Percentiles rank a stretch among this genome's conserved stretches.
Evolutionary conservation across 805 yeast species (phyloP).

Genomic region (Ogataea pignaliae): DNA sequence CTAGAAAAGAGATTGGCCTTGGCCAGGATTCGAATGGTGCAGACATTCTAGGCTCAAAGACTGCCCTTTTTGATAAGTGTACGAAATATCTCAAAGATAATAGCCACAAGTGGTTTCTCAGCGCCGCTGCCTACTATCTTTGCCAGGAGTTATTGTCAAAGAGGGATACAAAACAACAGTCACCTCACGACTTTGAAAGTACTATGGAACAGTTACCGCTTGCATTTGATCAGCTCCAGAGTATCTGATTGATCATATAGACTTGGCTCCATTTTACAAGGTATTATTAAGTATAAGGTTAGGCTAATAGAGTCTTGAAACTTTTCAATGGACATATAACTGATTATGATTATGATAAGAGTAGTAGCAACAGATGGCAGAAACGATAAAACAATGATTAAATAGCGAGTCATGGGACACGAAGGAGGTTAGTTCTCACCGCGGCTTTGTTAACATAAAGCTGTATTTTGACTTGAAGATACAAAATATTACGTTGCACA

Average conservation of each 20-base stretch:
- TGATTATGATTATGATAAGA: background rate
- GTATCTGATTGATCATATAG: too few species aligned
- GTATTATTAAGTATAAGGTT: too few species aligned
- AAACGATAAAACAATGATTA: background rate
- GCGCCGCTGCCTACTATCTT: slow-evolving; percentile 26
- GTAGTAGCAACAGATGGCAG: background rate
- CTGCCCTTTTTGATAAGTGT: slow-evolving; percentile 12
- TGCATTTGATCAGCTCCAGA: slow-evolving; percentile 8
- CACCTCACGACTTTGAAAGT: slow-evolving; percentile 1
- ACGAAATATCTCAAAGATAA: slow-evolving; percentile 15
- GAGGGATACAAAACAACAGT: background rate
- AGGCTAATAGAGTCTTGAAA: background rate
- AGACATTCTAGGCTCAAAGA: slow-evolving; percentile 10
- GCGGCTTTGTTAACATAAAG: too few species aligned
- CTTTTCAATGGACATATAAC: too few species aligned
- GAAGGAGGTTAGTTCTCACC: too few species aligned
- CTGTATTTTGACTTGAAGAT: too few species aligned
- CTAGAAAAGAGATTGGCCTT: slow-evolving; percentile 13
- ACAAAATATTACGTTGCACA: too few species aligned
- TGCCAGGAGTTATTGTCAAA: slow-evolving; percentile 17
- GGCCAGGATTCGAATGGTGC: slow-evolving; percentile 4
- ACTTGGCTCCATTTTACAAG: too few species aligned
- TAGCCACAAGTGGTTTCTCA: slow-evolving; percentile 26
- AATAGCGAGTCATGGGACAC: too few species aligned
- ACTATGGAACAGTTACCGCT: slow-evolving; percentile 12